Percentiles rank a stretch among this genome's conserved stretches.
These are phyloP conservation scores for Xylariales sp. DNA, from an alignment of 2,329 filamentous ascomycete species.

Conservation along the genomic window DNA sequence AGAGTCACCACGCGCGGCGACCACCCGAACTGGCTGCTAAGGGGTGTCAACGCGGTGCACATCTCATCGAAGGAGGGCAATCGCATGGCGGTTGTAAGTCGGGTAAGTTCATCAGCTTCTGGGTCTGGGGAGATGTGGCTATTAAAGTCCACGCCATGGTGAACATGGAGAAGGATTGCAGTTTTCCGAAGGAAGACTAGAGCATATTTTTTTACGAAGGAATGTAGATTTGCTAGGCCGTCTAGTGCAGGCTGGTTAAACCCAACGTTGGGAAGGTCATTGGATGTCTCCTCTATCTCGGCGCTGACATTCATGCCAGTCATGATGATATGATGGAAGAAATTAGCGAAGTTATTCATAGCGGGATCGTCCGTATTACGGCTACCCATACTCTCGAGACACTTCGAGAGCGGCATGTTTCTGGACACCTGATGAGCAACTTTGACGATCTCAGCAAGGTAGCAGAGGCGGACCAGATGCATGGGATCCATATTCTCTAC, in stretches of 20 bases:
- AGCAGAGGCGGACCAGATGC: conserved; percentile 86
- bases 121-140: conserved; percentile 71
- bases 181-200: conserved; percentile 90
- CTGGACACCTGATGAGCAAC: conserved; percentile 71
- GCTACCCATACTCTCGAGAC: conserved; percentile 59
- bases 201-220: conserved; percentile 81
- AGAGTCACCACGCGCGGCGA: conserved; percentile 59
- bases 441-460: conserved; percentile 90
- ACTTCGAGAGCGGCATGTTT: conserved; percentile 63
- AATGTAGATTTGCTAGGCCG: conserved; percentile 65
- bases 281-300: conserved; percentile 48
- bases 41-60: conserved; percentile 68
- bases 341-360: conserved; percentile 66
- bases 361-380: conserved; percentile 58
- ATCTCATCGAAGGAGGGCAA: conserved; percentile 85
- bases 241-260: conserved; percentile 68
- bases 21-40: conserved; percentile 61
- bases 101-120: conserved; percentile 81
- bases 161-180: conserved; percentile 84
- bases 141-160: conserved; percentile 89
- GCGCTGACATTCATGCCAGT: conserved; percentile 58
- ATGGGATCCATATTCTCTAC: conserved; percentile 78
- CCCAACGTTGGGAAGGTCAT: conserved; percentile 56
- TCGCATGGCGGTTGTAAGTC: conserved; percentile 79
- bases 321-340: conserved; percentile 62